Evolutionary conservation across 805 yeast genomes (phyloP).

Genomic region (Wickerhamomyces rabaulensis): DNA sequence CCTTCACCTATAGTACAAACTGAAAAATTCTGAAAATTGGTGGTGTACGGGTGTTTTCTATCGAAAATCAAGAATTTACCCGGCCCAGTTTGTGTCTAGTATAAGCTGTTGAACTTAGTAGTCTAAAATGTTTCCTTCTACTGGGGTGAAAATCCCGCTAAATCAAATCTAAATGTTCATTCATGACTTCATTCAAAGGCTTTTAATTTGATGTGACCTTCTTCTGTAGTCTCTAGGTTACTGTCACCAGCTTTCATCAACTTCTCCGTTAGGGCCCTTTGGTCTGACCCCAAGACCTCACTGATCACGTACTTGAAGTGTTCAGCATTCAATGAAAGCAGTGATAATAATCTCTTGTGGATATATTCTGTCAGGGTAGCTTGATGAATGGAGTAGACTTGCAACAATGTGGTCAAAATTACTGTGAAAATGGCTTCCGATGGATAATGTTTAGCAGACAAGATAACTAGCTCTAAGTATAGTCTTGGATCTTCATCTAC

Average conservation of each 20-base stretch:
- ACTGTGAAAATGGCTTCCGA: conserved; percentile 25
- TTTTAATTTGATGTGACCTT: conserved; percentile 46
- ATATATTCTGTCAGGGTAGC: conserved; percentile 30
- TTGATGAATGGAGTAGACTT: conserved; percentile 14
- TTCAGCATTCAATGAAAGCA: conserved; percentile 39
- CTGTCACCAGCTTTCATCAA: conserved; percentile 34
- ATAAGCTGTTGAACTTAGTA: no score
- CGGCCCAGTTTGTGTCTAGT: not conserved
- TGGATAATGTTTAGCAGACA: conserved; percentile 13
- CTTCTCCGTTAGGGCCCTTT: conserved; percentile 36
- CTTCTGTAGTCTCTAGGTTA: conserved; percentile 11
- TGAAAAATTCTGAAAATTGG: not conserved
- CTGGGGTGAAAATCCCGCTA: no score
- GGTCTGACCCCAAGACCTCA: conserved; percentile 31
- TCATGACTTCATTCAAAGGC: conserved; percentile 31
- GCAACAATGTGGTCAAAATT: conserved; percentile 34
- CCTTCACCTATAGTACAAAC: not conserved
- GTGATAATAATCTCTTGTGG: conserved; percentile 41
- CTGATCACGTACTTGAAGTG: conserved; percentile 45
- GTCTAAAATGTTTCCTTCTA: no score
- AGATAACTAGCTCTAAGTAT: conserved; percentile 27
- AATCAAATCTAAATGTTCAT: no score
- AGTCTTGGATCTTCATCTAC: conserved; percentile 23
- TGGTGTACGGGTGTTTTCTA: not conserved
- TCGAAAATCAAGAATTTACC: not conserved